Evolutionary conservation across 495 filamentous ascomycete genomes (phyloP).

Genomic region (Daldinia caldariorum): DNA sequence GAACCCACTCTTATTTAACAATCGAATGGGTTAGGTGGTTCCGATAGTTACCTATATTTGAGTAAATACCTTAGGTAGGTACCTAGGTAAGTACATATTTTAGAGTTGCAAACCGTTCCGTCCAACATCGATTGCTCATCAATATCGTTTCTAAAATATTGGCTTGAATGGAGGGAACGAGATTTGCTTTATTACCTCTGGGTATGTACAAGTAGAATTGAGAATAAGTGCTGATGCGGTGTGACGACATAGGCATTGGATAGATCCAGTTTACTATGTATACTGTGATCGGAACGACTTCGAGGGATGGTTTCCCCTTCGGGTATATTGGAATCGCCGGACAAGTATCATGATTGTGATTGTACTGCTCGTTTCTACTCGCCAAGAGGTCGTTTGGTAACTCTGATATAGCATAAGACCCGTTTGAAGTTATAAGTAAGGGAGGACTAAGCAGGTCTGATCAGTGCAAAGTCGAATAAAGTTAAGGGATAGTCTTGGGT

Average conservation of each 20-base stretch:
- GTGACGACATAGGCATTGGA: slow-evolving; percentile 18
- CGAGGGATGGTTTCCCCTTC: slow-evolving; percentile 10
- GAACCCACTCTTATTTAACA: slow-evolving; percentile 25
- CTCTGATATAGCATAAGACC: slow-evolving; percentile 28
- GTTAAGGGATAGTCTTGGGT: slow-evolving; percentile 18
- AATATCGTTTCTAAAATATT: slow-evolving; percentile 5
- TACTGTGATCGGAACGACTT: neutral
- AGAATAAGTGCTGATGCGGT: slow-evolving; percentile 13
- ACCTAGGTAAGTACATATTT: neutral
- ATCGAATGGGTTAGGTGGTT: slow-evolving; percentile 15
- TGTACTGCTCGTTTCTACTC: slow-evolving; percentile 7
- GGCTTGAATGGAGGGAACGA: slow-evolving; percentile 4
- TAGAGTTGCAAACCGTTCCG: slow-evolving; percentile 18
- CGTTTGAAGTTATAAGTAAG: slow-evolving; percentile 23
- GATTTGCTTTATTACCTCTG: neutral
- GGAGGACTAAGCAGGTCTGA: slow-evolving; percentile 17
- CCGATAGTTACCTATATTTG: too few species aligned
- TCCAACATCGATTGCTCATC: slow-evolving; percentile 21
- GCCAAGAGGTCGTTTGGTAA: slow-evolving; percentile 12
- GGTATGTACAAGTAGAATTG: neutral
- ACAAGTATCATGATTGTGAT: slow-evolving; percentile 18
- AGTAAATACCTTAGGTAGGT: too few species aligned
- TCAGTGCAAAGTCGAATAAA: slow-evolving; percentile 29
- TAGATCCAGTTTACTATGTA: slow-evolving; percentile 8
- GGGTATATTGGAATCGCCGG: slow-evolving; percentile 18